A percentile compares a stretch with the other conserved stretches of the same genome.
These are phyloP conservation scores for Neoboletus subvelutipes DNA, from an alignment of 768 basidiomycete genomes.

Conservation along the genomic window DNA sequence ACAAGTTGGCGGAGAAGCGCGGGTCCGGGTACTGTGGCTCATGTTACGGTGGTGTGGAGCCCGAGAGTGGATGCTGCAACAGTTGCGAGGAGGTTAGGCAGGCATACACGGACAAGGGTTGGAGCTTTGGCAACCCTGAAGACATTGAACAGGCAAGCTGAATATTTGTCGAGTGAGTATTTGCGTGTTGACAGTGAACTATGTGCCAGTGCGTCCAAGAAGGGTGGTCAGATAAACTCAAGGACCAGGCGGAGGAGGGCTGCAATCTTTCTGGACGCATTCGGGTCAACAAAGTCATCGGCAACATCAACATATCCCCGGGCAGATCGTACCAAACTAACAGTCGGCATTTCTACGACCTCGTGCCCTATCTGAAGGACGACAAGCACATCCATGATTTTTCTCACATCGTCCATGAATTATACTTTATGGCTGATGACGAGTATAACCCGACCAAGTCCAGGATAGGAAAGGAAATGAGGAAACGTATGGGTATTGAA, in stretches of 20 bases:
- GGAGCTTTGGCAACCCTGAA: conserved; percentile 92
- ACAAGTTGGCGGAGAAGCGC: conserved; percentile 66
- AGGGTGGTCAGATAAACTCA: conserved; percentile 92
- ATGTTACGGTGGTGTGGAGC: conserved; percentile 86
- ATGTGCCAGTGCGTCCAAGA: conserved; percentile 77
- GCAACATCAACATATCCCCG: conserved; percentile 93
- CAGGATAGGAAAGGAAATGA: conserved; percentile 59
- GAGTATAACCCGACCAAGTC: conserved; percentile 74
- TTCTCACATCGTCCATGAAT: conserved; percentile 79
- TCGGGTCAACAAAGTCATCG: conserved; percentile 95
- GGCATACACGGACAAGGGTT: conserved; percentile 87
- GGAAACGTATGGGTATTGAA: conserved; percentile 67
- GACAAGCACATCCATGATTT: conserved; percentile 91
- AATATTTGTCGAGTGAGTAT: background rate
- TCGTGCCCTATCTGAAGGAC: conserved; percentile 92
- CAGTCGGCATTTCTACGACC: conserved; percentile 74
- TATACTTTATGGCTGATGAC: conserved; percentile 79
- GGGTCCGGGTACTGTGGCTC: conserved; percentile 83
- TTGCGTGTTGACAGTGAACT: background rate
- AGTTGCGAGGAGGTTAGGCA: conserved; percentile 93
- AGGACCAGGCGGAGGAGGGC: conserved; percentile 89
- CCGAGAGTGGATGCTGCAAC: conserved; percentile 86
- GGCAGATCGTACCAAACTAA: conserved; percentile 93
- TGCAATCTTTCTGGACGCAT: conserved; percentile 92
- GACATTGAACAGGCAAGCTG: conserved; percentile 82